Evolutionary conservation across 2,329 filamentous ascomycete species (phyloP).

Genomic region (Fusarium sp.): DNA sequence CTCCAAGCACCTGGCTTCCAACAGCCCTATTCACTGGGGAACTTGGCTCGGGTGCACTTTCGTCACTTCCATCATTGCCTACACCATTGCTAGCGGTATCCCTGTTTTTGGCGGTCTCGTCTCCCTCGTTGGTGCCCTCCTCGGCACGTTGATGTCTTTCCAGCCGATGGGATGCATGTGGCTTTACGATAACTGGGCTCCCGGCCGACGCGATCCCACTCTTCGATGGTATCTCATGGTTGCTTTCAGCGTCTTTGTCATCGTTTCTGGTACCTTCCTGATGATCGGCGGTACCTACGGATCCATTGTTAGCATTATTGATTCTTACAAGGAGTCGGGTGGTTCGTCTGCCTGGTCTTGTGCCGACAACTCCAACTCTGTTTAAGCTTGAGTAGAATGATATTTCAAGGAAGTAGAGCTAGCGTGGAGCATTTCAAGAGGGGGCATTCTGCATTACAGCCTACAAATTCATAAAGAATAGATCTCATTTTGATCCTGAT

Average conservation of each 20-base stretch:
- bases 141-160: slow-evolving; percentile 48
- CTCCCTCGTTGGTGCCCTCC: slow-evolving; percentile 46
- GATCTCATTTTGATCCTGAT: not conserved
- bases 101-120: slow-evolving; percentile 45
- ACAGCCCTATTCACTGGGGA: slow-evolving; percentile 46
- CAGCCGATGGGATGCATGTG: slow-evolving; percentile 47
- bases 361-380: slow-evolving; percentile 56
- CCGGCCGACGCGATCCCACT: slow-evolving; percentile 23
- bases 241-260: slow-evolving; percentile 24
- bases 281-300: slow-evolving; percentile 60
- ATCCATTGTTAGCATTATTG: slow-evolving; percentile 51
- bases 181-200: slow-evolving; percentile 44
- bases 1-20: slow-evolving; percentile 46
- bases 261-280: slow-evolving; percentile 49
- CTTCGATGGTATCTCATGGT: slow-evolving; percentile 32
- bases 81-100: slow-evolving; percentile 41
- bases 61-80: slow-evolving; percentile 42
- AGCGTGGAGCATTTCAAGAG: not conserved
- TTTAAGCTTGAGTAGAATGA: not conserved
- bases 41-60: slow-evolving; percentile 48
- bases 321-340: slow-evolving; percentile 50
- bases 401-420: not conserved
- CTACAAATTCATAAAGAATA: not conserved
- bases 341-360: slow-evolving; percentile 57
- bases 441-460: not conserved